Evolutionary conservation across 495 filamentous ascomycete genomes (phyloP).

Genomic region (Neurospora sp.): DNA sequence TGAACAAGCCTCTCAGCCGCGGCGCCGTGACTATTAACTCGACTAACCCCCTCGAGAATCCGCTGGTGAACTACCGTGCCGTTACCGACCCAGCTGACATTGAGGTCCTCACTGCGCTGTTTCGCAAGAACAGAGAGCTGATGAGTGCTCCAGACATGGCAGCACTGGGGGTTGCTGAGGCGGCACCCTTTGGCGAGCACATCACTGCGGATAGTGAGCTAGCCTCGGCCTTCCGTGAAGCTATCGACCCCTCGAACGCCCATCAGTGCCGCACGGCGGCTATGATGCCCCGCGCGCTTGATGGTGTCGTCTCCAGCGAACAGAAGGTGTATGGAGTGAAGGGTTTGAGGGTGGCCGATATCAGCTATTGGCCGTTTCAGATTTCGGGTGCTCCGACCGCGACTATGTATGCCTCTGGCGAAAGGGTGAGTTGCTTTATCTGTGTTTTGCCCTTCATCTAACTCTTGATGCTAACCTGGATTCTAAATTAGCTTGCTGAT

Average conservation of each 20-base stretch:
- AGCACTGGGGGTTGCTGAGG: constrained; percentile 27
- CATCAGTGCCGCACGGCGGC: constrained; percentile 34
- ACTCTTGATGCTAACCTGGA: neutral
- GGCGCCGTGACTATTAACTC: constrained; percentile 31
- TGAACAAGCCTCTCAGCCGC: constrained; percentile 29
- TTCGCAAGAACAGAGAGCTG: constrained; percentile 29
- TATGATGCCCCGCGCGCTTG: constrained; percentile 30
- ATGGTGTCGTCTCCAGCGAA: constrained; percentile 38
- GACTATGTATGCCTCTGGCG: constrained; percentile 44
- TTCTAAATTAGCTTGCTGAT: constrained; percentile 12
- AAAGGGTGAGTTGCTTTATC: constrained; percentile 26
- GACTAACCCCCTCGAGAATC: constrained; percentile 24
- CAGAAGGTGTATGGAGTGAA: constrained; percentile 40
- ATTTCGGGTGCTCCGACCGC: constrained; percentile 32
- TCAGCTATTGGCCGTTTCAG: constrained; percentile 30
- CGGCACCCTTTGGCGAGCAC: constrained; percentile 16
- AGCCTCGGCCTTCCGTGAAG: constrained; percentile 15
- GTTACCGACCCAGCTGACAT: constrained; percentile 26
- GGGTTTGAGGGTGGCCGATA: constrained; percentile 30
- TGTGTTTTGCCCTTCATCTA: neutral
- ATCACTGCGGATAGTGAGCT: constrained; percentile 18
- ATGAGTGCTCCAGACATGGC: constrained; percentile 31
- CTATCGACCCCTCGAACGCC: constrained; percentile 21
- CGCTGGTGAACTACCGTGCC: constrained; percentile 24
- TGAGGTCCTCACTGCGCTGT: constrained; percentile 20